A percentile compares a stretch with the other conserved stretches of the same genome.
These are phyloP conservation scores for Samsoniella hepiali DNA, from an alignment of 2,329 filamentous ascomycete genomes.

Conservation along the genomic window DNA sequence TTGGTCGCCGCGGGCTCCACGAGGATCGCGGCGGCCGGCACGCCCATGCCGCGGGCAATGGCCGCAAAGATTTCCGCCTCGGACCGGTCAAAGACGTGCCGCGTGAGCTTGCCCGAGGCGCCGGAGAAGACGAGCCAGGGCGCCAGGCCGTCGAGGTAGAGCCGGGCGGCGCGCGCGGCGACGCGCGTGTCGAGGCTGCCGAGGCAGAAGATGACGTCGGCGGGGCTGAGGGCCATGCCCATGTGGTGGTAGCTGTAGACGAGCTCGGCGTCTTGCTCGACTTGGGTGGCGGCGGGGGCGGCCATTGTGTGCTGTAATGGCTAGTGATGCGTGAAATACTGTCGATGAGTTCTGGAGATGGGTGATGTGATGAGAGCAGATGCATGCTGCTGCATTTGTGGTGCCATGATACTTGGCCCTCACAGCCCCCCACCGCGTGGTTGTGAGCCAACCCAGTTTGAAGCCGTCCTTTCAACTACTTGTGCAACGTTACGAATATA, in stretches of 20 bases:
- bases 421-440: neutral
- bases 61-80: conserved; percentile 43
- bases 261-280: conserved; percentile 32
- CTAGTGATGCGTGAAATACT: neutral
- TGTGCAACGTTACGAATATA: neutral
- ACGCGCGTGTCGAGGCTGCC: conserved; percentile 47
- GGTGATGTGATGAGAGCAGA: neutral
- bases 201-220: conserved; percentile 45
- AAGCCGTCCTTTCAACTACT: neutral
- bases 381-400: neutral
- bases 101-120: conserved; percentile 40
- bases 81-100: conserved; percentile 36
- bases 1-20: conserved; percentile 41
- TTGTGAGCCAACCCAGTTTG: too few species aligned
- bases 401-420: neutral
- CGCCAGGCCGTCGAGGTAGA: conserved; percentile 39
- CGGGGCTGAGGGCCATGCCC: conserved; percentile 33
- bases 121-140: conserved; percentile 44
- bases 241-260: conserved; percentile 46
- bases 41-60: conserved; percentile 38
- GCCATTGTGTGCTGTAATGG: neutral
- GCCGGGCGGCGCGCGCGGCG: conserved; percentile 39
- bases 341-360: neutral
- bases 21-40: conserved; percentile 37
- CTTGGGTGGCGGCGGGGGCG: neutral